Evolutionary conservation across 805 yeast species (phyloP).

Genomic region (Sungouiozyma intestinalis): DNA sequence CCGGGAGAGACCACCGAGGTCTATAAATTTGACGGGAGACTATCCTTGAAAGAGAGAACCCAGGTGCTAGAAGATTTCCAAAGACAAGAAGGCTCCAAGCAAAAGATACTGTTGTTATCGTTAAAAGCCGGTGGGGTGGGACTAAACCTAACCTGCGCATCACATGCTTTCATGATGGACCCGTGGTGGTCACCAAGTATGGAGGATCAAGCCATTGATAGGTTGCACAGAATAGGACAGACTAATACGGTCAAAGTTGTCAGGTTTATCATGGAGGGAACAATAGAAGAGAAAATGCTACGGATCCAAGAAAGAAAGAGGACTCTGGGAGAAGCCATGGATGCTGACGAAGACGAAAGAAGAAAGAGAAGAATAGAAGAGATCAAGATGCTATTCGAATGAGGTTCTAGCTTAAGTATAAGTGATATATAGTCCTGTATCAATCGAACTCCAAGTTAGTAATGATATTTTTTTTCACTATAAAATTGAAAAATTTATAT

Average conservation of each 20-base stretch:
- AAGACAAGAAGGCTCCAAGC: slow-evolving; percentile 20
- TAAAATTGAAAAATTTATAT: background rate
- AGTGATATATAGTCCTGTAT: too few relatives aligned
- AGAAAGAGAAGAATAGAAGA: slow-evolving; percentile 62
- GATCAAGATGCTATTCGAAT: slow-evolving; percentile 53
- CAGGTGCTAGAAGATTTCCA: slow-evolving; percentile 48
- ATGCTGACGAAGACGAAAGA: slow-evolving; percentile 65
- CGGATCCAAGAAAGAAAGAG: slow-evolving; percentile 77
- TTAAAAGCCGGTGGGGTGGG: slow-evolving; percentile 95
- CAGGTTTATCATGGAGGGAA: slow-evolving; percentile 70
- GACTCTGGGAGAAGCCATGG: slow-evolving; percentile 70
- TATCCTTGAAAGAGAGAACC: slow-evolving; percentile 56
- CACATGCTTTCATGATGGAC: slow-evolving; percentile 81
- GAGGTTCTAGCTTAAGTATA: too few relatives aligned
- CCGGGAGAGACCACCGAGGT: slow-evolving; percentile 25
- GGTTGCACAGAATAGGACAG: slow-evolving; percentile 90
- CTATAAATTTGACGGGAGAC: slow-evolving; percentile 74
- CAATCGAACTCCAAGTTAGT: too few relatives aligned
- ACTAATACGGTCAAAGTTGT: slow-evolving; percentile 56
- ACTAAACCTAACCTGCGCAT: slow-evolving; percentile 74
- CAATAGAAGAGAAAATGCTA: slow-evolving; percentile 84
- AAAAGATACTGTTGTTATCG: slow-evolving; percentile 53
- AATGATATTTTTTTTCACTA: too few relatives aligned
- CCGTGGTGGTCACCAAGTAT: slow-evolving; percentile 97
- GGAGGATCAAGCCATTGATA: slow-evolving; percentile 84